Evolutionary conservation across 2,329 filamentous ascomycete species (phyloP).

Genomic region (Cladosporium sp.): DNA sequence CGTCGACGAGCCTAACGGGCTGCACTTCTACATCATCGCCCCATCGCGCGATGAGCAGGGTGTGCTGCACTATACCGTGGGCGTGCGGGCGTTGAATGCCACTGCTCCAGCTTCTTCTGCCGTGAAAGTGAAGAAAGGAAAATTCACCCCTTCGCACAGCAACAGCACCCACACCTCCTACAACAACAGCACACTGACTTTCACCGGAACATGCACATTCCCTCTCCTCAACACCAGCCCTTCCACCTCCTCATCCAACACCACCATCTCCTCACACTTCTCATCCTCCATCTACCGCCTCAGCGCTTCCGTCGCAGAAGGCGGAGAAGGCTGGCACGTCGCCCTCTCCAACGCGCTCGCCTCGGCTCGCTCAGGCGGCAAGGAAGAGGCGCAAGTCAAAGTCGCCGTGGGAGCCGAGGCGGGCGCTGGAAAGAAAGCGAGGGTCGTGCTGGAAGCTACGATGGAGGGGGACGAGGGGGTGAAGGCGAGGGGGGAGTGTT

Average conservation of each 20-base stretch:
- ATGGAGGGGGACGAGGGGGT: too few relatives aligned
- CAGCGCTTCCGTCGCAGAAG: conserved; percentile 36
- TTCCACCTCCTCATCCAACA: conserved; percentile 38
- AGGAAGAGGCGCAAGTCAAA: neutral
- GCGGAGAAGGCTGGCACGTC: conserved; percentile 46
- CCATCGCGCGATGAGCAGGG: conserved; percentile 40
- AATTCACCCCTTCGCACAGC: too few relatives aligned
- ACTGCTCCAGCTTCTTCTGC: conserved; percentile 27
- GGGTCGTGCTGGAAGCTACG: too few relatives aligned
- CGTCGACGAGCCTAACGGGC: conserved; percentile 43
- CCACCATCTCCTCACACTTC: too few relatives aligned
- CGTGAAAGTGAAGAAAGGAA: conserved; percentile 5
- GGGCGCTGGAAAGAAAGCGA: conserved; percentile 38
- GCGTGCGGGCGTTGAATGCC: conserved; percentile 41
- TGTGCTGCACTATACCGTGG: conserved; percentile 48
- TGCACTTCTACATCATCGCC: conserved; percentile 50
- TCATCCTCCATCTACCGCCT: conserved; percentile 47
- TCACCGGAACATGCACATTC: conserved; percentile 42
- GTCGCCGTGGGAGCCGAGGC: conserved; percentile 42
- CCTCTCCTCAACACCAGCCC: conserved; percentile 21
- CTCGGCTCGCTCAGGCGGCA: neutral
- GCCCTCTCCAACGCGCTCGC: conserved; percentile 29
- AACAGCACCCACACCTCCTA: too few relatives aligned
- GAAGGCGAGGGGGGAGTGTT: too few relatives aligned
- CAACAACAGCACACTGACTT: conserved; percentile 21